Evolutionary conservation across 768 basidiomycete species (phyloP).

Genomic region (Mycena rosella): DNA sequence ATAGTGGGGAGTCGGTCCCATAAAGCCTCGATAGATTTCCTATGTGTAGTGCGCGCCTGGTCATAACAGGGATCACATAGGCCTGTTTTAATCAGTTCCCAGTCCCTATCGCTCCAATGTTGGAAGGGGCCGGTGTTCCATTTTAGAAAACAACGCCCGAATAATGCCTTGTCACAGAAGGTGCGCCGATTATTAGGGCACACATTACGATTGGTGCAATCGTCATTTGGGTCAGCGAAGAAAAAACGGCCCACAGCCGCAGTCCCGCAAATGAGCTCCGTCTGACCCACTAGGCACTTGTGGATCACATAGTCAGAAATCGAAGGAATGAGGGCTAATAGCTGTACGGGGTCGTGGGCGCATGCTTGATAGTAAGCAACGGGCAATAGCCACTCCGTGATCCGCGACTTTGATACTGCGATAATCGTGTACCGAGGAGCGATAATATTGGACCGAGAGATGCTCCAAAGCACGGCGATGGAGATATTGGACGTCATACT

Average conservation of each 20-base stretch:
- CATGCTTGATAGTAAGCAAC: background rate
- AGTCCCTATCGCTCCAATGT: too few species aligned
- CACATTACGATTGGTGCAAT: too few species aligned
- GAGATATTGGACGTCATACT: constrained; percentile 12
- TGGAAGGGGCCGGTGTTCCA: too few species aligned
- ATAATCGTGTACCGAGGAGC: background rate
- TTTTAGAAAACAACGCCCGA: too few species aligned
- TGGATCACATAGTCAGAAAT: background rate
- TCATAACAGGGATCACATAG: too few species aligned
- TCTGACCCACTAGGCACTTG: background rate
- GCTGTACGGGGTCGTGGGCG: background rate
- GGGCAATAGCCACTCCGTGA: background rate
- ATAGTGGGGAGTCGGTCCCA: too few species aligned
- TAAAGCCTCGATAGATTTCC: too few species aligned
- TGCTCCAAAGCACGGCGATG: constrained; percentile 10
- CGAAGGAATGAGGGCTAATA: background rate
- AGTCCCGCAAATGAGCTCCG: background rate
- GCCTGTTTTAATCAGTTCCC: too few species aligned
- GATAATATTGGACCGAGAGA: background rate
- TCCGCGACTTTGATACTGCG: background rate
- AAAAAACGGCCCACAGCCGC: background rate
- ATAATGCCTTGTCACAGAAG: too few species aligned
- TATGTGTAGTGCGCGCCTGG: too few species aligned
- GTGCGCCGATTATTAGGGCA: too few species aligned
- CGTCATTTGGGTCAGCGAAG: too few species aligned